Base-by-base conservation (phyloP, 2,329 filamentous ascomycete species). In the Clarireedia paspali region DNA sequence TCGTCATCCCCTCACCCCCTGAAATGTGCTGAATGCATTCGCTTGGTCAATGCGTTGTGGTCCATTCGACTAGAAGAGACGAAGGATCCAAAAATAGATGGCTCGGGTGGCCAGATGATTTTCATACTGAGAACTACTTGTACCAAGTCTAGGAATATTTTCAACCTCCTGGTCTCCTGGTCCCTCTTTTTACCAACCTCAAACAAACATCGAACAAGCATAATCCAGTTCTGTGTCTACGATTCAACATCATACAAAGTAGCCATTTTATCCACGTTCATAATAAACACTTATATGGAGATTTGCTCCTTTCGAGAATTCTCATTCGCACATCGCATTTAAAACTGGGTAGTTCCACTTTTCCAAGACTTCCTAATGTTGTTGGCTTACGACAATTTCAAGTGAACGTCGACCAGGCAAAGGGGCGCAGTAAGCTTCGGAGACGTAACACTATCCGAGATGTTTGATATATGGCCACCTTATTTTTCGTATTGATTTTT, bases 331-430 rank as follows among this genome's bases (percentile, higher is more conserved):
- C 30, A 12, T 34, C 30, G 9, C 10, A 34, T 34, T 34, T 34
- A 34, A 34, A 34, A 55, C 46, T 45, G 50, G 20, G 5, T 20
- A 20, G 38, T 12, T 46, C 55, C 55, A 54, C 55, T 55, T 57
- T 57, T 49, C 55, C 45, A 54, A 57, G 55, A 54, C 55, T 54
- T 42, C 20, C 36, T 48, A 46, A 47, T 51, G 42, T 53, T 47
- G 55, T 42, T 47, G 53, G 51, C 54, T 53, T 42, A 56, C 42
- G 47, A 38, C 53, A 50, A 55, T 36, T 12, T 27, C 20, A 14
- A 47, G 27, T 17, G 15, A 38, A 45, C 39, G 47, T 47, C 36
- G 23, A 45, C 50, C 49, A 27, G 45, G 23, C 47, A 12, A 53
- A 52, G 50, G 34, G 55, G 55, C 55, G 55, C 55, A 57, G 55